Base-by-base conservation (phyloP, 441 rosid species). In the Populus hybrid region DNA sequence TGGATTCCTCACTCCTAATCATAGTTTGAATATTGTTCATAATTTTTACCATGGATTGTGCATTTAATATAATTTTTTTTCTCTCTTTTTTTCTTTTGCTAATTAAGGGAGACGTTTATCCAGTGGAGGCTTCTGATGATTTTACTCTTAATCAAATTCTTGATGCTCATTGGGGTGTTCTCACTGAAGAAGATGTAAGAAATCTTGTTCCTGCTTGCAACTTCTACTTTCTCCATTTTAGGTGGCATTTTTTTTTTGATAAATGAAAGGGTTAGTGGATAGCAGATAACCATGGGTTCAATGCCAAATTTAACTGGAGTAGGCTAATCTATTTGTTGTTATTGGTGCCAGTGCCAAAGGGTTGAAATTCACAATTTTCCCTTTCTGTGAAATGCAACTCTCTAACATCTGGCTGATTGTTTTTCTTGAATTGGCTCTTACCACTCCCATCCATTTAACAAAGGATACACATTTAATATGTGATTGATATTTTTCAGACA, bases 91-190 rank as follows among this genome's bases (percentile, higher is more conserved):
- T 10, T 10, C 50, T 36, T 72, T 50, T 79, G 70, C 67, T 71
- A 68, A 77, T 79, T 79, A 80, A 95, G 99, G 98, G 99, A 66
- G 99, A 95, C 85, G 98, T 95, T 84, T 94, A 95, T 85, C 99
- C 99, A 1, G 91, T 91, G 83, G 99, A 95, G 85, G 75, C 88
- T 65, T 63, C 86, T 80, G 97, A 88, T 81, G 88, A 77, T 73
- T 77, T 82, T 77, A 23, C 70, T n/a, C 69, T 85, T 81, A 86
- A 86, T 81, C 97, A 86, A 80, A 89, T 95, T 77, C 99, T 95
- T 75, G 98, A 95, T 84, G 98, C 99, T 70, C 99, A 95, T 46
- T 95, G 99, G 99, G 99, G 99, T 67, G 97, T 91, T 87, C 97
- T 95, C 77, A 81, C 79, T 40, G 97, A 91, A 5, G 97, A 92